A percentile compares a stretch with the other conserved stretches of the same genome.
Evolutionary conservation across 2,329 filamentous ascomycete genomes (phyloP).

Genomic region (Ciborinia camelliae): DNA sequence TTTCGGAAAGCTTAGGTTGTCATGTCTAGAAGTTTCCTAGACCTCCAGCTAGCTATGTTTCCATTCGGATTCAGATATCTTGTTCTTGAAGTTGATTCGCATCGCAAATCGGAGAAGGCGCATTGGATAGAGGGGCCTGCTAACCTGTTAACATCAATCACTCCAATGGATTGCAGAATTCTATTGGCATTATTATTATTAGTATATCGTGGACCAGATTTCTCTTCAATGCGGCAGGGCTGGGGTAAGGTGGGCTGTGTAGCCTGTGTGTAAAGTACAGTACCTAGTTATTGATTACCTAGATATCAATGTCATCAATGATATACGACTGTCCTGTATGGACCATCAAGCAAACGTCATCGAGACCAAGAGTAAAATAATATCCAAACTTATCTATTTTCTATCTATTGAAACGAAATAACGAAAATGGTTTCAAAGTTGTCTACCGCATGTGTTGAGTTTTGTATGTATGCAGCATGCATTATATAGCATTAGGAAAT

Average conservation of each 20-base stretch:
- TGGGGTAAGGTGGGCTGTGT: conserved; percentile 9
- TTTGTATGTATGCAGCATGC: not conserved
- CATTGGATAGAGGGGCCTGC: conserved; percentile 16
- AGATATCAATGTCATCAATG: not conserved
- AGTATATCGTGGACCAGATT: not conserved
- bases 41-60: conserved; percentile 9
- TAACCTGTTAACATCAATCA: not conserved
- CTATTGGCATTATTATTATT: not conserved
- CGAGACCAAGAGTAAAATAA: not conserved
- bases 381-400: not conserved
- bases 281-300: not conserved
- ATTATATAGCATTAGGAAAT: not conserved
- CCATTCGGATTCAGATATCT: conserved; percentile 19
- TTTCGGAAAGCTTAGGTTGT: not conserved
- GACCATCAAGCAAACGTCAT: not conserved
- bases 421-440: not conserved
- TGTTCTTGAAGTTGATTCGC: conserved; percentile 16
- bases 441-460: not conserved
- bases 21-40: conserved; percentile 22
- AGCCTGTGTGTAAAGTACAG: no score
- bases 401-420: not conserved
- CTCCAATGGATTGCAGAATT: not conserved
- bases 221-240: conserved; percentile 6
- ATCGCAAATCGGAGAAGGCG: conserved; percentile 24
- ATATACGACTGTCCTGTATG: not conserved